phyloP scores from a whole-genome alignment of 1,139 yeast genomes.

The Yamadazyma diospyri region DNA sequence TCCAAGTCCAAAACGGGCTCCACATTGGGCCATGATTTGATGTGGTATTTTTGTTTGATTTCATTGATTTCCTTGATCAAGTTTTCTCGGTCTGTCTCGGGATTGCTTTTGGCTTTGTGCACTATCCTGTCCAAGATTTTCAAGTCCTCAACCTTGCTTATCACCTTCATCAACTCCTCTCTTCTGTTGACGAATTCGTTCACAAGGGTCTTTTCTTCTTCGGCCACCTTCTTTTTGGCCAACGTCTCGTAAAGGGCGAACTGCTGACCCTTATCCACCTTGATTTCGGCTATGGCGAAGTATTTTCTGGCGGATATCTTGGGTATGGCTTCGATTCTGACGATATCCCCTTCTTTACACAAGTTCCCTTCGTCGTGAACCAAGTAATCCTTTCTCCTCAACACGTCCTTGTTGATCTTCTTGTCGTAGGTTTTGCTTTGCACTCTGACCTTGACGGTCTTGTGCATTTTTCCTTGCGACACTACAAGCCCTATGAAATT shows the following conservation, averaged over 20 bases:
- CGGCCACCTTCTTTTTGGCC: slow-evolving; percentile 62
- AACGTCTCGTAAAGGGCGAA: slow-evolving; percentile 75
- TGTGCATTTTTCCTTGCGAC: slow-evolving; percentile 93
- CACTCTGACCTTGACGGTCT: slow-evolving; percentile 92
- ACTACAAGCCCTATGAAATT: slow-evolving; percentile 90
- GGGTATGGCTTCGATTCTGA: slow-evolving; percentile 86
- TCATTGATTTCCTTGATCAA: slow-evolving; percentile 42
- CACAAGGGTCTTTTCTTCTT: slow-evolving; percentile 57
- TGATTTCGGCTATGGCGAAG: slow-evolving; percentile 93
- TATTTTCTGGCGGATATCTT: slow-evolving; percentile 79
- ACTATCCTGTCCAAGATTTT: slow-evolving; percentile 42
- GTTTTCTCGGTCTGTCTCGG: slow-evolving; percentile 34
- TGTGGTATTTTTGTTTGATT: slow-evolving; percentile 51
- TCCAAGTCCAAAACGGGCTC: slow-evolving; percentile 37
- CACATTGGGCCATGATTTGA: slow-evolving; percentile 56
- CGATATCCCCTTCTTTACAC: slow-evolving; percentile 93
- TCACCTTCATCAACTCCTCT: slow-evolving; percentile 30
- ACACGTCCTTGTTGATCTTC: slow-evolving; percentile 69
- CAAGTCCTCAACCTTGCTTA: slow-evolving; percentile 48
- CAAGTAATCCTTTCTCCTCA: slow-evolving; percentile 76
- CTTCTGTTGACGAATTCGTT: slow-evolving; percentile 47
- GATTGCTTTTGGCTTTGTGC: slow-evolving; percentile 25
- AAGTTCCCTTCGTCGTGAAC: slow-evolving; percentile 93
- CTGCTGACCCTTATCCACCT: slow-evolving; percentile 86
- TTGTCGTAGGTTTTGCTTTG: slow-evolving; percentile 67